Conservation (phyloP, 1,284 basidiomycete genomes). For the Termitomyces sp. region DNA sequence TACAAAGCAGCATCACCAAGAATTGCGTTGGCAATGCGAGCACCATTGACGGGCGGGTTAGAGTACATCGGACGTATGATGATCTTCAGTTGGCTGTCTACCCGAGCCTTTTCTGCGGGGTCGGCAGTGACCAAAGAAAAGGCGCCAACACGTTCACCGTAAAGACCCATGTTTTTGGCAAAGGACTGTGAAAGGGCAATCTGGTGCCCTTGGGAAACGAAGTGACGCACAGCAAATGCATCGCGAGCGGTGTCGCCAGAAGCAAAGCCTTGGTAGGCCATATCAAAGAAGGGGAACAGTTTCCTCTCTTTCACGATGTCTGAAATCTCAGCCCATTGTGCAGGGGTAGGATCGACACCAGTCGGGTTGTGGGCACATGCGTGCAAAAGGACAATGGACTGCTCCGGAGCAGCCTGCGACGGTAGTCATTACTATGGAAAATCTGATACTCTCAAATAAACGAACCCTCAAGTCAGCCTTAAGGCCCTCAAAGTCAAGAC, state of each 20-base stretch:
- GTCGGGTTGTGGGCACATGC: constrained; percentile 99
- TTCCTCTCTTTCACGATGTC: constrained; percentile 84
- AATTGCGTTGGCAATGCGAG: constrained; percentile 84
- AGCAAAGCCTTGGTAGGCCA: constrained; percentile 97
- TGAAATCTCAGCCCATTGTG: constrained; percentile 92
- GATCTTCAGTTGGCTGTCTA: constrained; percentile 94
- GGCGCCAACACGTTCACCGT: constrained; percentile 95
- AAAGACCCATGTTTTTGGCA: constrained; percentile 99
- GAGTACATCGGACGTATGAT: constrained; percentile 98
- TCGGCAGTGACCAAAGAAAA: constrained; percentile 79
- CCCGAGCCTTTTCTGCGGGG: constrained; percentile 82
- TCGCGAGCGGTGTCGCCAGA: constrained; percentile 87
- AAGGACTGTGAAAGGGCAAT: constrained; percentile 90
- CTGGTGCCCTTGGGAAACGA: constrained; percentile 86
- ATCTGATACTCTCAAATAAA: constrained; percentile 9
- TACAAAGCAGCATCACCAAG: constrained; percentile 77
- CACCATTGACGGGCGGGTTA: constrained; percentile 95
- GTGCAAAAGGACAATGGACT: constrained; percentile 81
- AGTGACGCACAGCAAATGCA: constrained; percentile 93
- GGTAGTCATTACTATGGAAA: constrained; percentile 7
- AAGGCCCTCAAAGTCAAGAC: constrained; percentile 90
- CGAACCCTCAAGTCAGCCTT: constrained; percentile 80
- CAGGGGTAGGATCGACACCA: constrained; percentile 90
- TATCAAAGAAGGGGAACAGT: constrained; percentile 92
- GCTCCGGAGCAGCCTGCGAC: constrained; percentile 65